Evolutionary conservation across 2,329 filamentous ascomycete species (phyloP).

Genomic region (Drechslerella stenobrocha): DNA sequence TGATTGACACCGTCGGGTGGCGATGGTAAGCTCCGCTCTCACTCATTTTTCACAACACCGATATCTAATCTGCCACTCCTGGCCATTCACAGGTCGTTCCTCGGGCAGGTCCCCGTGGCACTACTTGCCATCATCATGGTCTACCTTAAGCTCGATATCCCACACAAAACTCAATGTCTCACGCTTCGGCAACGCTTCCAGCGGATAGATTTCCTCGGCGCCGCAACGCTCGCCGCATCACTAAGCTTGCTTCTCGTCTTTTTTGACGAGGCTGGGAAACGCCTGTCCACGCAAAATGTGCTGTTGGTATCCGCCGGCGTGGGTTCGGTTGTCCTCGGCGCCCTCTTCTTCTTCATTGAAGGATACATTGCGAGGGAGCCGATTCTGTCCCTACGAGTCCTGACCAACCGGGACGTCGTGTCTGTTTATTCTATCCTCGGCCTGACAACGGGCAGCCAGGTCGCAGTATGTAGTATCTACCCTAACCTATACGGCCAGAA

Average conservation of each 20-base stretch:
- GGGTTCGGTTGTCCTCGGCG: slow-evolving; percentile 15
- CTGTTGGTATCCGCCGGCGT: slow-evolving; percentile 19
- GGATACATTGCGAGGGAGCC: slow-evolving; percentile 60
- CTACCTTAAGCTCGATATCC: slow-evolving; percentile 55
- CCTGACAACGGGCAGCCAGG: slow-evolving; percentile 49
- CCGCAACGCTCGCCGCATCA: slow-evolving; percentile 26
- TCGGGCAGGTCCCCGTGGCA: slow-evolving; percentile 71
- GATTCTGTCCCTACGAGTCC: slow-evolving; percentile 63
- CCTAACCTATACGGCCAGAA: background rate
- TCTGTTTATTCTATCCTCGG: slow-evolving; percentile 61
- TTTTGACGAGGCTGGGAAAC: slow-evolving; percentile 31
- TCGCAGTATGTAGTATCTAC: slow-evolving; percentile 19
- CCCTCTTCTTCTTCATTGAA: slow-evolving; percentile 20
- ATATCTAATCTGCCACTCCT: slow-evolving; percentile 19
- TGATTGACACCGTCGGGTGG: slow-evolving; percentile 68
- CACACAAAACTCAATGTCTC: slow-evolving; percentile 3
- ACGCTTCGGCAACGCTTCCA: slow-evolving; percentile 30
- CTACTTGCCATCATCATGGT: slow-evolving; percentile 68
- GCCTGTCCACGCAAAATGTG: background rate
- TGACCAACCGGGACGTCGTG: slow-evolving; percentile 61
- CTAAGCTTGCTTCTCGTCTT: slow-evolving; percentile 32
- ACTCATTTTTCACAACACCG: background rate
- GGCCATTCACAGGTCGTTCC: slow-evolving; percentile 64
- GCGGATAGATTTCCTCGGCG: slow-evolving; percentile 38
- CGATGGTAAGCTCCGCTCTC: slow-evolving; percentile 60